Evolutionary conservation across 345 rosid genomes (phyloP).

Genomic region (Bruguiera sexangula): DNA sequence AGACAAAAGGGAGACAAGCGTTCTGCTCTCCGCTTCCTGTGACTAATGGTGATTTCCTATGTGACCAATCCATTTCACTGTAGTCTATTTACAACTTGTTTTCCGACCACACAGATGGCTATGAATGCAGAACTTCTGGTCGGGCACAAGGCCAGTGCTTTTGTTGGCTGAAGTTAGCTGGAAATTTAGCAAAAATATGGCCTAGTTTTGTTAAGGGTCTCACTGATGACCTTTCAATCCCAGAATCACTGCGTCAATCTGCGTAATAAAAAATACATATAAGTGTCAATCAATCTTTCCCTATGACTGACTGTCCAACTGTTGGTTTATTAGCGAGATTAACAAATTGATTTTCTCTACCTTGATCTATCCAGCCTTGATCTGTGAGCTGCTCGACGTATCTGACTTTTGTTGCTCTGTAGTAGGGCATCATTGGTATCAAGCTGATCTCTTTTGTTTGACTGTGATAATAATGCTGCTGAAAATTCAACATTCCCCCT

Average conservation of each 20-base stretch:
- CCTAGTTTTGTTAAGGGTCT: neutral
- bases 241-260: conserved; percentile 24
- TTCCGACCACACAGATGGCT: neutral
- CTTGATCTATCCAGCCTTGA: conserved; percentile 37
- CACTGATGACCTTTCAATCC: neutral
- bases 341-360: conserved; percentile 16
- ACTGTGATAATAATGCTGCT: conserved; percentile 45
- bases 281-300: too few species aligned
- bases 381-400: conserved; percentile 45
- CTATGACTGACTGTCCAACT: too few species aligned
- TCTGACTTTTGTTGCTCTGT: conserved; percentile 52
- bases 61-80: neutral
- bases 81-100: neutral
- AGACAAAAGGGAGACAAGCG: too few species aligned
- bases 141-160: neutral
- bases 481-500: conserved; percentile 29
- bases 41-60: conserved; percentile 3
- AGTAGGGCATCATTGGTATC: conserved; percentile 33
- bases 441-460: conserved; percentile 22
- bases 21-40: neutral
- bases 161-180: conserved; percentile 1
- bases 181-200: neutral
- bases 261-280: conserved; percentile 14
- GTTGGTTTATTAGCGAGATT: too few species aligned
- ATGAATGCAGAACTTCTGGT: conserved; percentile 2